phyloP scores from a whole-genome alignment of 495 filamentous ascomycete species.

The Penicillium canariense region DNA sequence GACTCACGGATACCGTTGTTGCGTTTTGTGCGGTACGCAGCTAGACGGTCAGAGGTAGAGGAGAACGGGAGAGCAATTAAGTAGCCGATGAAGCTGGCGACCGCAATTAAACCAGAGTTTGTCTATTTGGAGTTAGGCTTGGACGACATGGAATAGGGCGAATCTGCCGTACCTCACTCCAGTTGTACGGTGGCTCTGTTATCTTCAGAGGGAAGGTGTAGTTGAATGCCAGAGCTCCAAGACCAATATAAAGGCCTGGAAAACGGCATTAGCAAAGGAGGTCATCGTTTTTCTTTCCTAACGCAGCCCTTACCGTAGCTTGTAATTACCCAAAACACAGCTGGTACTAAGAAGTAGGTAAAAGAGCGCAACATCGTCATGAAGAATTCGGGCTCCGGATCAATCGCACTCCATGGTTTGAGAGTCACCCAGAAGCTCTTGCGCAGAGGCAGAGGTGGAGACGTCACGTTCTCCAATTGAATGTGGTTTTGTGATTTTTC shows the following conservation, averaged over 20 bases:
- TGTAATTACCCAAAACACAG: slow-evolving; percentile 58
- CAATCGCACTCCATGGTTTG: slow-evolving; percentile 37
- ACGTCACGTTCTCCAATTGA: slow-evolving; percentile 13
- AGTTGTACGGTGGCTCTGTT: slow-evolving; percentile 55
- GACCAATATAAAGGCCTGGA: slow-evolving; percentile 54
- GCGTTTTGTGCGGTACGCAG: slow-evolving; percentile 51
- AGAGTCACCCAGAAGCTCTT: slow-evolving; percentile 48
- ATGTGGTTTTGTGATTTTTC: slow-evolving; percentile 3
- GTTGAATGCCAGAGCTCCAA: slow-evolving; percentile 57
- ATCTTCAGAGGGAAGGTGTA: slow-evolving; percentile 60
- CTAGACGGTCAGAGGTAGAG: slow-evolving; percentile 53
- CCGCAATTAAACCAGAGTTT: slow-evolving; percentile 54
- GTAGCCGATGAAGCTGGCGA: slow-evolving; percentile 53
- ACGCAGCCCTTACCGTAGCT: slow-evolving; percentile 30
- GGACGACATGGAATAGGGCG: neutral
- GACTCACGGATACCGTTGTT: slow-evolving; percentile 59
- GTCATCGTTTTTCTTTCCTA: neutral
- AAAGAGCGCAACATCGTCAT: slow-evolving; percentile 50
- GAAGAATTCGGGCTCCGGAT: slow-evolving; percentile 44
- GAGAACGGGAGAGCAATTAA: slow-evolving; percentile 56
- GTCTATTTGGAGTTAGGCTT: slow-evolving; percentile 27
- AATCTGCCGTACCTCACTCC: slow-evolving; percentile 32
- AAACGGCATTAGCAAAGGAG: neutral
- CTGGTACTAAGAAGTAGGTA: slow-evolving; percentile 54
- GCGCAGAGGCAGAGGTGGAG: slow-evolving; percentile 9